Base-by-base conservation (phyloP, 2,329 filamentous ascomycete species). In the Ophiostoma australiae region DNA sequence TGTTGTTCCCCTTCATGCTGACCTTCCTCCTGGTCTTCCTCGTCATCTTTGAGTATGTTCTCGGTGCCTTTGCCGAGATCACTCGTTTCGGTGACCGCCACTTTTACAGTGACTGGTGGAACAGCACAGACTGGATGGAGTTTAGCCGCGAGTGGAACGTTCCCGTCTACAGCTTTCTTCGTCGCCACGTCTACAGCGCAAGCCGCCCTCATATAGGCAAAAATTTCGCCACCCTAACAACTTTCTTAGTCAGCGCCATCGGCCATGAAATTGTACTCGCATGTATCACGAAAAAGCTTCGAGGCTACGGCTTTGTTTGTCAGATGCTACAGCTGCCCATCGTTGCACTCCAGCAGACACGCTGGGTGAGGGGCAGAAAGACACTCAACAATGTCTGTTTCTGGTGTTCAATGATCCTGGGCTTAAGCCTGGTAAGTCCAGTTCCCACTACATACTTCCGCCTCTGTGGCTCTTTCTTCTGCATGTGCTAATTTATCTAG, bases 281-380 rank as follows among this genome's bases (percentile, higher is more conserved):
- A 8, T 98, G 94, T 79, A 98, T 99, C 78, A 97, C 94, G 35
- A 94, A 97, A 84, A 98, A 99, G 82, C 84, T 98, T 66, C 84
- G 95, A 52, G 95, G 95, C 15, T 99, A 98, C 78, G 95, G 94
- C 11, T 97, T 97, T 78, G 77, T 96, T 27, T 91, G 92, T 73
- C 95, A 97, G 89, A 98, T 99, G 95, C 82, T 96, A 73, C 95
- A 99, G 83, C 86, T 98, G 75, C 95, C 95, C 0, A 95, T 98
- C 75, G 91, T 98, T n/a, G 88, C 94, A 79, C 82, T 98, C 39
- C 95, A 98, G 82, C 87, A 92, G 73, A 93, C 91, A 4, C 87
- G 84, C 73, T 92, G 88, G 83, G 88, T 98, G 52, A 86, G 89
- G 70, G 89, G 89, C 27, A 87, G 88, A 75, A 89, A 89, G 78